Evolutionary conservation across 345 rosid species (phyloP).

Genomic region (Bruguiera parviflora): DNA sequence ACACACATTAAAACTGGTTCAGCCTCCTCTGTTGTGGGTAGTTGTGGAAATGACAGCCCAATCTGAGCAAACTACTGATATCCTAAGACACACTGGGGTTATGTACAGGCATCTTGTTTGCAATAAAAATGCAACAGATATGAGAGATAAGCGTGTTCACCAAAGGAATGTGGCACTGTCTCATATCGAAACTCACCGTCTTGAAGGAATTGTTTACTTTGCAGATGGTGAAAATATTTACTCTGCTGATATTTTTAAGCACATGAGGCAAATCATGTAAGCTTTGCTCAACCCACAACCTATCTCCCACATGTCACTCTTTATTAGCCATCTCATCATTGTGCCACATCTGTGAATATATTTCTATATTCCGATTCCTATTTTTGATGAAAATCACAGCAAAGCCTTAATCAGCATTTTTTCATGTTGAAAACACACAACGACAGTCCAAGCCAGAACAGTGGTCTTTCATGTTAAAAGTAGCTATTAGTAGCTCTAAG

Average conservation of each 20-base stretch:
- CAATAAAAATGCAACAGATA: conserved; percentile 43
- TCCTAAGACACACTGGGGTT: conserved; percentile 48
- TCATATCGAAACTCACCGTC: conserved; percentile 59
- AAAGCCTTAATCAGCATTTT: no score
- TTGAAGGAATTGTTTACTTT: conserved; percentile 59
- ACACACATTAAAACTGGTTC: conserved; percentile 40
- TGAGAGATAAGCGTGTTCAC: conserved; percentile 42
- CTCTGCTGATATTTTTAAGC: conserved; percentile 43
- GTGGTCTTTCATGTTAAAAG: no score
- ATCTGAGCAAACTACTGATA: conserved; percentile 51
- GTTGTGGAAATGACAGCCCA: conserved; percentile 59
- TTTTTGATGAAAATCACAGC: not conserved
- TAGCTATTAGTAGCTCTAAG: not conserved
- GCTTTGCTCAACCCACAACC: not conserved
- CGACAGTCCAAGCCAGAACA: no score
- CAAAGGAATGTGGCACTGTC: conserved; percentile 59
- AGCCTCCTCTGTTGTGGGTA: conserved; percentile 63
- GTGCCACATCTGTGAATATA: not conserved
- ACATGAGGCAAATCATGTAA: conserved; percentile 60
- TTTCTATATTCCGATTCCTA: not conserved
- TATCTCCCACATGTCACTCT: not conserved
- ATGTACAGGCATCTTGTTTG: conserved; percentile 63
- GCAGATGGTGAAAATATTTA: conserved; percentile 49
- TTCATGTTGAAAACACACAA: no score
- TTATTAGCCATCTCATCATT: not conserved